Conservation (phyloP, 768 basidiomycete species). For the Hygrophoropsis aurantiaca region DNA sequence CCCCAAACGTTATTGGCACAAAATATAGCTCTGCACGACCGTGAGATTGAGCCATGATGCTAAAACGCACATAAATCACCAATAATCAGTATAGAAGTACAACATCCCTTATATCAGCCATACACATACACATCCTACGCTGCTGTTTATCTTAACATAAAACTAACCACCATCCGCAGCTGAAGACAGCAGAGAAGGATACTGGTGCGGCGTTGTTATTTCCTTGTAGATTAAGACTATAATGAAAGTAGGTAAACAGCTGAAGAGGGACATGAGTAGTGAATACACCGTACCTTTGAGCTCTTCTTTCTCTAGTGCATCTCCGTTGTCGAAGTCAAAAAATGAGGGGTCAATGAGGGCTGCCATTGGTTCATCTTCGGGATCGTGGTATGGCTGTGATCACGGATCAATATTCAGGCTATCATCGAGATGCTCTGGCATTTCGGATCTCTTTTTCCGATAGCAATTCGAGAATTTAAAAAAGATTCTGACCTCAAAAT, state of each 20-base stretch:
- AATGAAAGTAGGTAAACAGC: not conserved
- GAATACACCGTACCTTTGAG: constrained; percentile 54
- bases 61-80: no score
- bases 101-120: no score
- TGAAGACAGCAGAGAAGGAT: no score
- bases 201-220: constrained; percentile 35
- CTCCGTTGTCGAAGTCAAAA: constrained; percentile 80
- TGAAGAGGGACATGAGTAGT: not conserved
- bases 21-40: no score
- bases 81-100: no score
- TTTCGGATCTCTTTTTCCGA: no score
- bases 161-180: no score
- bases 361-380: constrained; percentile 85
- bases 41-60: no score
- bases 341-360: constrained; percentile 72
- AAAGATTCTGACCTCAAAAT: constrained; percentile 65
- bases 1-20: no score
- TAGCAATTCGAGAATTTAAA: no score
- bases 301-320: constrained; percentile 62
- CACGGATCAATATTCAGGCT: not conserved
- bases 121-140: no score
- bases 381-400: constrained; percentile 80
- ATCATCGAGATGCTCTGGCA: not conserved
- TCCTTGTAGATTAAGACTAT: constrained; percentile 50
- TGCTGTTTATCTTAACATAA: no score